Percentiles rank a stretch among this genome's conserved stretches.
These are phyloP conservation scores for Malus hybrid DNA, from an alignment of 331 rosid genomes.

Conservation along the genomic window DNA sequence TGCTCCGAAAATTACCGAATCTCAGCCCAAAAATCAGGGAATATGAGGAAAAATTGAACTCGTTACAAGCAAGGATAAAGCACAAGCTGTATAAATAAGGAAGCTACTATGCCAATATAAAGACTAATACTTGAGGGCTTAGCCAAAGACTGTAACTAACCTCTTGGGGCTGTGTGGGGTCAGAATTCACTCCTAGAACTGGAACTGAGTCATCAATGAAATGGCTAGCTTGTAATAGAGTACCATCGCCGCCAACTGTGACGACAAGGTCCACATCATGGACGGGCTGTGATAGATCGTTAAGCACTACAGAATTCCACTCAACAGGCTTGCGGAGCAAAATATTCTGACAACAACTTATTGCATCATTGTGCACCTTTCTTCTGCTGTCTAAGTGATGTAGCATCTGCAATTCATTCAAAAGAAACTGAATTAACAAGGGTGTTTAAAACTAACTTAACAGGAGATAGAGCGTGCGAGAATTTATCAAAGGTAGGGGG, in stretches of 20 bases:
- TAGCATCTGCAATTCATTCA: slow-evolving; percentile 39
- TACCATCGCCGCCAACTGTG: slow-evolving; percentile 93
- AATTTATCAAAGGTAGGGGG: not conserved
- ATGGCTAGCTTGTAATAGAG: slow-evolving; percentile 86
- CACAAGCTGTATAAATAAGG: not conserved
- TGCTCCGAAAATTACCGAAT: not conserved
- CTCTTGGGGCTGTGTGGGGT: slow-evolving; percentile 78
- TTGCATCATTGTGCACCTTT: slow-evolving; percentile 59
- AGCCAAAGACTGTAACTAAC: slow-evolving; percentile 21
- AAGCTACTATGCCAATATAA: slow-evolving; percentile 1
- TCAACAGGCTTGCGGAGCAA: slow-evolving; percentile 56
- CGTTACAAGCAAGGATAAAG: slow-evolving; percentile 1
- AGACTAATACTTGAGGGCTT: slow-evolving; percentile 11
- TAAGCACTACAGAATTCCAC: slow-evolving; percentile 56
- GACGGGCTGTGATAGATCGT: slow-evolving; percentile 47
- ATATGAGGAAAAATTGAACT: not conserved
- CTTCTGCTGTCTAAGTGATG: slow-evolving; percentile 51
- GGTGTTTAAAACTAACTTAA: not conserved
- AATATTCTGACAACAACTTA: slow-evolving; percentile 59
- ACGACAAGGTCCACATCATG: slow-evolving; percentile 69
- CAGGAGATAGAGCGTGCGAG: not conserved
- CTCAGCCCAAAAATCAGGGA: not conserved
- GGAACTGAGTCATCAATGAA: slow-evolving; percentile 70
- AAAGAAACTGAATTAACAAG: slow-evolving; percentile 6
- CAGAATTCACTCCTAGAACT: slow-evolving; percentile 90